Conservation (phyloP, 345 rosid genomes). For the Hibiscus syriacus region DNA sequence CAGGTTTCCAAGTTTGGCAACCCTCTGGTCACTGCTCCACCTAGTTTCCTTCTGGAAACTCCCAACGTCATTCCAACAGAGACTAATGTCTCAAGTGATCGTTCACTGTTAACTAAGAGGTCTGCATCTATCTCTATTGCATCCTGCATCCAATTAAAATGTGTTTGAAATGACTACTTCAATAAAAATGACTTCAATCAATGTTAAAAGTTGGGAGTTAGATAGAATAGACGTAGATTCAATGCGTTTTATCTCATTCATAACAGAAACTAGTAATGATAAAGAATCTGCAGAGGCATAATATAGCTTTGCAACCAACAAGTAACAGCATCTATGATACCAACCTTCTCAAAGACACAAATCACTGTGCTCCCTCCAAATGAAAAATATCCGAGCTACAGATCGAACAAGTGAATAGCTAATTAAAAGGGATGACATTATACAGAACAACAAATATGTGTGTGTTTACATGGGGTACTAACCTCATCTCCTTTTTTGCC, state of each 20-base stretch:
- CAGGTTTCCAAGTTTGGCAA: conserved; percentile 22
- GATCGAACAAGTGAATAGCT: conserved; percentile 9
- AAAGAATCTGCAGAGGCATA: neutral
- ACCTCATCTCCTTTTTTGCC: conserved; percentile 91
- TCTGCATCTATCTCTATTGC: conserved; percentile 63
- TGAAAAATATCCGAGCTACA: conserved; percentile 82
- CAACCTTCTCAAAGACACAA: conserved; percentile 80
- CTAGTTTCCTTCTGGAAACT: conserved; percentile 41
- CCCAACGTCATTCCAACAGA: conserved; percentile 79
- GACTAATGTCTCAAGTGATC: conserved; percentile 65
- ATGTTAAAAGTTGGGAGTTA: no score
- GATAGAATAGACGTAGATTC: no score
- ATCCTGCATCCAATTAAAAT: conserved; percentile 34
- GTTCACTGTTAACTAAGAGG: conserved; percentile 54
- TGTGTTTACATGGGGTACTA: conserved; percentile 3
- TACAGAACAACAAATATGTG: neutral
- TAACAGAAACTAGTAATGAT: no score
- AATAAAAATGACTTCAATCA: no score
- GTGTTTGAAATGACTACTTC: no score
- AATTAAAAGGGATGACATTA: conserved; percentile 6
- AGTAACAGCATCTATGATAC: conserved; percentile 1
- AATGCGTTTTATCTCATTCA: no score
- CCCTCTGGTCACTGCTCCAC: neutral
- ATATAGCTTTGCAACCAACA: neutral
- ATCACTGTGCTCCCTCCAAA: conserved; percentile 96